Percentiles rank a stretch among this genome's conserved stretches.
These are phyloP conservation scores for Murraya koenigii DNA, from an alignment of 345 rosid genomes.

Conservation along the genomic window DNA sequence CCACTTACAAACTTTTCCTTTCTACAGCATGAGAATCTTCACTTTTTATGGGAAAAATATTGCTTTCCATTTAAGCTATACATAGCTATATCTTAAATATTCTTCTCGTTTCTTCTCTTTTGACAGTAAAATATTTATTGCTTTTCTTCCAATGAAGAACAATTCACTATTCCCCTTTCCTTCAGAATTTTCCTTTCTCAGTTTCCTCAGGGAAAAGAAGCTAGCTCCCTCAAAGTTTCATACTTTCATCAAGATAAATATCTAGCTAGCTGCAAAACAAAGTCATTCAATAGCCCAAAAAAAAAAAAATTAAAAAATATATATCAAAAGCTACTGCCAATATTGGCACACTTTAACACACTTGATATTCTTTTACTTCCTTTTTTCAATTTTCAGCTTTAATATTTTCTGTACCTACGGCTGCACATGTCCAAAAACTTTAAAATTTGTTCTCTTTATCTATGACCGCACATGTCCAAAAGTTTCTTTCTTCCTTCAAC, in stretches of 20 bases:
- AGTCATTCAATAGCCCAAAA: constrained; percentile 1
- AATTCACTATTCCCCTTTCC: constrained; percentile 26
- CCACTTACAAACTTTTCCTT: not conserved
- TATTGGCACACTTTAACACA: constrained; percentile 12
- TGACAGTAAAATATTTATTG: constrained; percentile 12
- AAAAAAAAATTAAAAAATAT: not conserved
- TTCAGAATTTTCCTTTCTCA: constrained; percentile 9
- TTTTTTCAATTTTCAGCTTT: not conserved
- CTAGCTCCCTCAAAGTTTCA: no score
- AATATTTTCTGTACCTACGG: constrained; percentile 21
- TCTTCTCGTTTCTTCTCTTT: constrained; percentile 30
- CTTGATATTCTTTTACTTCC: not conserved
- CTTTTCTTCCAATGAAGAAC: constrained; percentile 28
- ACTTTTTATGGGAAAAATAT: constrained; percentile 17
- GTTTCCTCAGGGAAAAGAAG: not conserved
- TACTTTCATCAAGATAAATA: no score
- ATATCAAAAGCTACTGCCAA: not conserved
- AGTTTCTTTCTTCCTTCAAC: constrained; percentile 84
- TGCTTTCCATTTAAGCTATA: constrained; percentile 39
- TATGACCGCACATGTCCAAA: constrained; percentile 73
- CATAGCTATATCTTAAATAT: constrained; percentile 9
- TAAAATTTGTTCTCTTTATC: constrained; percentile 31
- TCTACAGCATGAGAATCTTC: constrained; percentile 27
- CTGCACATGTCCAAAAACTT: constrained; percentile 20
- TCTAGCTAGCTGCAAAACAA: constrained; percentile 12